A percentile compares a stretch with the other conserved stretches of the same genome.
These are phyloP conservation scores for Magnolia officinalis DNA, from an alignment of 164 flowering plant species.

Conservation along the genomic window DNA sequence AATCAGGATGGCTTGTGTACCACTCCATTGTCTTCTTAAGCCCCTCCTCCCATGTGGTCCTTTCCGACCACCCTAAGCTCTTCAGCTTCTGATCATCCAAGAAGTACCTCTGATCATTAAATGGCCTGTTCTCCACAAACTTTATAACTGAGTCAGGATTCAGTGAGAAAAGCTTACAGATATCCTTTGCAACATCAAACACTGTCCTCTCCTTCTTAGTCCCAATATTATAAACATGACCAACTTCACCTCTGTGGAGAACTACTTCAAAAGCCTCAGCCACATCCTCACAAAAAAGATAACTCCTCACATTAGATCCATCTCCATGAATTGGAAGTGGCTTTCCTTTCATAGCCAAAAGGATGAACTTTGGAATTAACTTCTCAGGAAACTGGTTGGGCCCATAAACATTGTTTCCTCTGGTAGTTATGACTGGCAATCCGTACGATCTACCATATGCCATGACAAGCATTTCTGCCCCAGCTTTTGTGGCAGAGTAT, in stretches of 20 bases:
- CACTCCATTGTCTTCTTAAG: constrained; percentile 61
- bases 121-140: constrained; percentile 67
- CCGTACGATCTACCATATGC: constrained; percentile 80
- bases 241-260: constrained; percentile 76
- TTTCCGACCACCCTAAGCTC: constrained; percentile 60
- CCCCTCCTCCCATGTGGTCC: constrained; percentile 65
- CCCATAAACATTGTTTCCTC: constrained; percentile 77
- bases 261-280: constrained; percentile 75
- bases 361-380: constrained; percentile 69
- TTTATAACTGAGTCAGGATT: constrained; percentile 47
- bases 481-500: constrained; percentile 76
- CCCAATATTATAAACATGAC: constrained; percentile 73
- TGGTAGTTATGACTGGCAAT: constrained; percentile 63
- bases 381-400: constrained; percentile 82
- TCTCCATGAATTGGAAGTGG: constrained; percentile 72
- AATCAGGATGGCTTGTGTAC: constrained; percentile 56
- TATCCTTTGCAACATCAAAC: constrained; percentile 64
- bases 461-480: constrained; percentile 83
- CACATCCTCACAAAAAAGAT: constrained; percentile 70
- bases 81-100: constrained; percentile 69
- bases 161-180: constrained; percentile 57
- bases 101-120: constrained; percentile 68
- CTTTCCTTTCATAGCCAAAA: constrained; percentile 59
- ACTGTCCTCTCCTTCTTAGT: constrained; percentile 72
- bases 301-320: constrained; percentile 66